Evolutionary conservation across 164 flowering plant species (phyloP).

Genomic region (Berberis thunbergii): DNA sequence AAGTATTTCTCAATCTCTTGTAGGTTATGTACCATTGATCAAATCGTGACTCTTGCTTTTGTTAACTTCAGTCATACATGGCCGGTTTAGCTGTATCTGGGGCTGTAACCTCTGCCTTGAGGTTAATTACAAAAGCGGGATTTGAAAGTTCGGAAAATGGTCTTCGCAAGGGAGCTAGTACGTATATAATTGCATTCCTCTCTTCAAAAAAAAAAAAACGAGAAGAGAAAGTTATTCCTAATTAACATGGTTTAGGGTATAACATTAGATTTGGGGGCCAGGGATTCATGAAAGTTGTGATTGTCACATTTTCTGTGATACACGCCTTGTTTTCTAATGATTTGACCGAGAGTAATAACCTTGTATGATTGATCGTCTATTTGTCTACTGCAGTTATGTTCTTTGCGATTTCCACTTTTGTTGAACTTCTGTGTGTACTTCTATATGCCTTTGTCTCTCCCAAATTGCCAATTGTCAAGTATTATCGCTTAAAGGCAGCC

Average conservation of each 20-base stretch:
- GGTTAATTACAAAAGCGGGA: slow-evolving; percentile 31
- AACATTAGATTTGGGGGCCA: too few relatives aligned
- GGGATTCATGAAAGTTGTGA: too few relatives aligned
- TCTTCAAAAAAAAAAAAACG: too few relatives aligned
- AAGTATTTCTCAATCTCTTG: too few relatives aligned
- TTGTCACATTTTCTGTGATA: too few relatives aligned
- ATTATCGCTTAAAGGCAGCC: slow-evolving; percentile 32
- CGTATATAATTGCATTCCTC: slow-evolving; percentile 4
- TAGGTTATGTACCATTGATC: too few relatives aligned
- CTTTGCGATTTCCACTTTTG: slow-evolving; percentile 20
- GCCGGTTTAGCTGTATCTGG: slow-evolving; percentile 42
- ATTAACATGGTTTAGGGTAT: too few relatives aligned
- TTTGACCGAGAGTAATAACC: background rate
- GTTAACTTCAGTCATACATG: slow-evolving; percentile 23
- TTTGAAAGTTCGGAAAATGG: slow-evolving; percentile 25
- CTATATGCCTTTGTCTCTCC: slow-evolving; percentile 31
- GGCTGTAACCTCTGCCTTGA: slow-evolving; percentile 31
- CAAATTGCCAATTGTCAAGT: slow-evolving; percentile 29
- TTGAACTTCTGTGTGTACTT: slow-evolving; percentile 28
- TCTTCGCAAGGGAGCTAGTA: slow-evolving; percentile 38
- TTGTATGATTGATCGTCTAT: background rate
- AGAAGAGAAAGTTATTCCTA: too few relatives aligned
- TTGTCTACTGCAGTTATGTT: slow-evolving; percentile 20
- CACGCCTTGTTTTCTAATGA: too few relatives aligned
- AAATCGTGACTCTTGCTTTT: background rate